Evolutionary conservation across 805 yeast genomes (phyloP), one percentile per base, ranked within the genome.

Genomic region (Ogataea zsoltii): DNA sequence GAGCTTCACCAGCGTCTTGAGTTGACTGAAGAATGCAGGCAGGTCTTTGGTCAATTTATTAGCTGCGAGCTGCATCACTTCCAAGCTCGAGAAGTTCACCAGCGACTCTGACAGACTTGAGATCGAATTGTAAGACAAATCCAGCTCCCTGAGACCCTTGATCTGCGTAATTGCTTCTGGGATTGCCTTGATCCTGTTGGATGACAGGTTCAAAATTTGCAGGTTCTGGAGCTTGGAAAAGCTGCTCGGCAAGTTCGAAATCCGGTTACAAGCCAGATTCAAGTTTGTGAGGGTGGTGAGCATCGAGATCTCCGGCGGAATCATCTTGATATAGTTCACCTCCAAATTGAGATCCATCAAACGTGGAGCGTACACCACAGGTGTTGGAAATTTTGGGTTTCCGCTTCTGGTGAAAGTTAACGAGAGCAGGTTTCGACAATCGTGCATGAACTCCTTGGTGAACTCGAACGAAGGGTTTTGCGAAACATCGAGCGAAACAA

Each of bases 371-470:
- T 84, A 84, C 3, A 84, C 73, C 35, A 91, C 75, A 52, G 87
- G 83, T 13, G 72, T 61, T 2, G 97, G 97, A 60, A 91, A 85
- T 38, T 71, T 76, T 7, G 85, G 79, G 18, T 87, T 80, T 45
- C 94, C 84, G 54, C 86, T 85, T 50, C 82, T 75, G 1, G 87
- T 80, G 70, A 83, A 88, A 45, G 81, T 75, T 50, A 90, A 72
- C 42, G 79, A 77, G 21, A 77, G 74, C 57, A 90, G 71, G 57
- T 87, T 87, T 33, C 80, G 76, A 53, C 96, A 88, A 18, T 69
- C 79, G 61, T 89, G 96, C 57, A 91, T 82, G 61, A 91, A 91
- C 60, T 90, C 96, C 44, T 80, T 68, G 0, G 97, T 96, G 28
- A 91, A 70, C 48, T 82, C 80, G 42, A 92, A 83, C 14, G 95